phyloP scores from a whole-genome alignment of 2,329 filamentous ascomycete genomes.

The Emmonsia crescens region DNA sequence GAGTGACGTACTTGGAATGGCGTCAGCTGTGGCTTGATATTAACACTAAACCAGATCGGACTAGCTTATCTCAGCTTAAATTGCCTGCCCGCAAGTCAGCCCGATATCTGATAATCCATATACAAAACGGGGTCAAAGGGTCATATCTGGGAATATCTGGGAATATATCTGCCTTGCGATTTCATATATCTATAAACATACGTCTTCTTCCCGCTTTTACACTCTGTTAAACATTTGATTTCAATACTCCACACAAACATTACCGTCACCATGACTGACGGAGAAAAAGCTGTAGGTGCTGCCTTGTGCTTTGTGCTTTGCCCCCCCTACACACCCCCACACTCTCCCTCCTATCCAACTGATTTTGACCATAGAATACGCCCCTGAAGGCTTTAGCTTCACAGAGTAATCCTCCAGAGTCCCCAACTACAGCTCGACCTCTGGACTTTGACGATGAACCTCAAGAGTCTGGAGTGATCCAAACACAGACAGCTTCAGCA shows the following conservation, averaged over 20 bases:
- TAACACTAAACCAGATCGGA: background rate
- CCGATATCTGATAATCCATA: too few relatives aligned
- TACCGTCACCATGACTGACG: slow-evolving; percentile 9
- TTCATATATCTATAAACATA: background rate
- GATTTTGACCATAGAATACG: slow-evolving; percentile 21
- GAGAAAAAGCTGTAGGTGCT: slow-evolving; percentile 9
- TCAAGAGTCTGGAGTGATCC: slow-evolving; percentile 29
- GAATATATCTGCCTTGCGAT: background rate
- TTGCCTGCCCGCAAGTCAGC: background rate
- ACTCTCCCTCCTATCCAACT: slow-evolving; percentile 12
- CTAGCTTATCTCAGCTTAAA: background rate
- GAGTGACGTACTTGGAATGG: background rate
- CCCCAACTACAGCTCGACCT: slow-evolving; percentile 45
- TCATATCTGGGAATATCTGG: background rate
- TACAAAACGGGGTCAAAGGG: too few relatives aligned
- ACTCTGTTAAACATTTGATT: background rate
- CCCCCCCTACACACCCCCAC: slow-evolving; percentile 7
- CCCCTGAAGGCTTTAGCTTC: slow-evolving; percentile 26
- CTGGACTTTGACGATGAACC: slow-evolving; percentile 49
- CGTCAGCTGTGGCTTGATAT: background rate
- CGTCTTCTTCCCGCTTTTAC: background rate
- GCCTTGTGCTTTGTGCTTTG: background rate
- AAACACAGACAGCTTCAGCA: slow-evolving; percentile 18
- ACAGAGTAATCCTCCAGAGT: slow-evolving; percentile 32
- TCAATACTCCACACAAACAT: background rate